A percentile compares a stretch with the other conserved stretches of the same genome.
Evolutionary conservation across 2,329 filamentous ascomycete species (phyloP).

Genomic region (Parafenestella ontariensis): DNA sequence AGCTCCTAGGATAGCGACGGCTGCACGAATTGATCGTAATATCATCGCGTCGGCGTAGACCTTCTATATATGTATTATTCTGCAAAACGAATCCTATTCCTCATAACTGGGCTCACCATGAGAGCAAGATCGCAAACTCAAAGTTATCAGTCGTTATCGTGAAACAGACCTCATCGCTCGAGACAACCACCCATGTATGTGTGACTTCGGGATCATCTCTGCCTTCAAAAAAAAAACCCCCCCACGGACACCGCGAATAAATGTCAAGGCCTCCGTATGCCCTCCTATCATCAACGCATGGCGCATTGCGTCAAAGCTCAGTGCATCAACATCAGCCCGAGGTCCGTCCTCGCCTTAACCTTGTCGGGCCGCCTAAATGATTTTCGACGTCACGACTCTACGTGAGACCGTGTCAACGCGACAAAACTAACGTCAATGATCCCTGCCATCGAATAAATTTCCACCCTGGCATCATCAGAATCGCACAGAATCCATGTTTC

Average conservation of each 20-base stretch:
- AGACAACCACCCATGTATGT: too few relatives aligned
- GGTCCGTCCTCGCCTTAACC: neutral
- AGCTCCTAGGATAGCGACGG: slow-evolving; percentile 26
- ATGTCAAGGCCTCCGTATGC: too few relatives aligned
- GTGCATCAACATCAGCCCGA: too few relatives aligned
- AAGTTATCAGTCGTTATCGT: too few relatives aligned
- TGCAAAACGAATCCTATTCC: neutral
- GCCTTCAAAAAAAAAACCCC: too few relatives aligned
- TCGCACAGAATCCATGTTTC: slow-evolving; percentile 17
- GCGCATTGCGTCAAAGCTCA: too few relatives aligned
- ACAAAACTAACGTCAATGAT: slow-evolving; percentile 24
- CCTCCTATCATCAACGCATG: neutral
- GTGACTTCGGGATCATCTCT: too few relatives aligned
- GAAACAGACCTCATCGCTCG: too few relatives aligned
- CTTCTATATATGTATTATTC: slow-evolving; percentile 16
- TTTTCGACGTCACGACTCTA: slow-evolving; percentile 8
- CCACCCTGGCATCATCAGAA: slow-evolving; percentile 22
- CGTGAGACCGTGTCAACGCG: slow-evolving; percentile 28
- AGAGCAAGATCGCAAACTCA: neutral
- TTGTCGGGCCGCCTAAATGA: slow-evolving; percentile 8
- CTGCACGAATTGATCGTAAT: neutral
- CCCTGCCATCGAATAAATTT: slow-evolving; percentile 21
- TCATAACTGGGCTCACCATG: neutral
- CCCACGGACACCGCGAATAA: too few relatives aligned
- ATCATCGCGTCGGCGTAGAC: slow-evolving; percentile 7